Base-by-base conservation (phyloP, 805 yeast genomes). In the Ogataea naganishii region DNA sequence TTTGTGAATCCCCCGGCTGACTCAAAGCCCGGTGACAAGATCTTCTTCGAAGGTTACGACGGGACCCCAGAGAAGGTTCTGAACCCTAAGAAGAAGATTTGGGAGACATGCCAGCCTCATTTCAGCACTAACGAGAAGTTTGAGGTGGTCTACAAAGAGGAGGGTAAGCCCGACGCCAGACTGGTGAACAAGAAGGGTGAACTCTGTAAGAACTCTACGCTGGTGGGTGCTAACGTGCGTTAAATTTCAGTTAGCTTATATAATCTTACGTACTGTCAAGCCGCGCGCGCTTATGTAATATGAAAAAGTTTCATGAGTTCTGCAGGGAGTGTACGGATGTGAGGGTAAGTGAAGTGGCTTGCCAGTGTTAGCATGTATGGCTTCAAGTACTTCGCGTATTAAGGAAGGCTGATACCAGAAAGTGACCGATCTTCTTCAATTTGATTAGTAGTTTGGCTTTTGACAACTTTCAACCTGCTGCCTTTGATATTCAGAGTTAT, bases 1-100 rank as follows among this genome's bases (percentile, higher is more conserved):
- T 86, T 92, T 48, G 88, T 89, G 42, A 80, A 81, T 56, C 97
- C 97, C 35, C 99, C 99, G 43, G 75, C 72, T 20, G 95, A 86
- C 12, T 75, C 95, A 25, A 72, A 84, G 62, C 77, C 98, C 9
- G 99, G 99, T 60, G 98, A 92, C 60, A 88, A 86, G 67, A 69
- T 92, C 39, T 89, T 84, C 73, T 92, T 92, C 50, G 95, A 86
- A 62, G 94, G 85, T 35, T 86, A 65, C 57, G 80, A 85, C 50
- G 83, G 85, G 43, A 76, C 73, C 32, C 97, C 98, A 42, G 94
- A 86, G 61, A 74, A 83, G 49, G 89, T 78, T 51, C 68, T 92
- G 60, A 89, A 89, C 65, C 97, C 98, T 47, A 92, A 92, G 79
- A 92, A 92, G 81, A 92, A 92, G 72, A 68, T 88, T 39, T 92